Conservation (phyloP, 768 basidiomycete genomes). For the Chalciporus sphaerocephalus region DNA sequence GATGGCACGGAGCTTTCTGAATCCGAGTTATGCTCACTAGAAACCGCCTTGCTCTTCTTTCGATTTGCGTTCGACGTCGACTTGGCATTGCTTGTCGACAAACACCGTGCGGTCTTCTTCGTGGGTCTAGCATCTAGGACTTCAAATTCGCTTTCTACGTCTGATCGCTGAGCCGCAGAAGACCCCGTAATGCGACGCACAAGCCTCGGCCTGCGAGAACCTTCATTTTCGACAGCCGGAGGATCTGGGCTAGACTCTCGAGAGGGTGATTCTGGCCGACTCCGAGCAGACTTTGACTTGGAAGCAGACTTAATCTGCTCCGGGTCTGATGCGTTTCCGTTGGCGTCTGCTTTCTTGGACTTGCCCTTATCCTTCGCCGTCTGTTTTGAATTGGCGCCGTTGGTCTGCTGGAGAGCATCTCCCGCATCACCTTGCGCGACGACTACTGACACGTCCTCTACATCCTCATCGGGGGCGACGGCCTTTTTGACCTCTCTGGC, state of each 20-base stretch:
- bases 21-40: conserved; percentile 4
- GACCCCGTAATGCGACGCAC: conserved; percentile 3
- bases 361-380: conserved; percentile 2
- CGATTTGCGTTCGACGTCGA: background rate
- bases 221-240: background rate
- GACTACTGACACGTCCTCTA: conserved; percentile 1
- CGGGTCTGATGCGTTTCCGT: too few relatives aligned
- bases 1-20: conserved; percentile 11
- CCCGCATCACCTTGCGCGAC: background rate
- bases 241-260: background rate
- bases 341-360: background rate
- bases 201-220: background rate
- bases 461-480: conserved; percentile 13
- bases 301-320: background rate
- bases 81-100: background rate
- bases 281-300: background rate
- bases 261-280: background rate
- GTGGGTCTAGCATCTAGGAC: background rate
- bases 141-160: background rate
- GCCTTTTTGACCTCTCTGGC: conserved; percentile 28
- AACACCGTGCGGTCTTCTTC: background rate
- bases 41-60: background rate
- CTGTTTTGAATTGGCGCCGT: background rate
- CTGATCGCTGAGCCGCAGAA: background rate
- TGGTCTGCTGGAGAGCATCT: background rate